A percentile compares a stretch with the other conserved stretches of the same genome.
phyloP scores from a whole-genome alignment of 139 green algal genomes.

The Mychonastes homosphaera region DNA sequence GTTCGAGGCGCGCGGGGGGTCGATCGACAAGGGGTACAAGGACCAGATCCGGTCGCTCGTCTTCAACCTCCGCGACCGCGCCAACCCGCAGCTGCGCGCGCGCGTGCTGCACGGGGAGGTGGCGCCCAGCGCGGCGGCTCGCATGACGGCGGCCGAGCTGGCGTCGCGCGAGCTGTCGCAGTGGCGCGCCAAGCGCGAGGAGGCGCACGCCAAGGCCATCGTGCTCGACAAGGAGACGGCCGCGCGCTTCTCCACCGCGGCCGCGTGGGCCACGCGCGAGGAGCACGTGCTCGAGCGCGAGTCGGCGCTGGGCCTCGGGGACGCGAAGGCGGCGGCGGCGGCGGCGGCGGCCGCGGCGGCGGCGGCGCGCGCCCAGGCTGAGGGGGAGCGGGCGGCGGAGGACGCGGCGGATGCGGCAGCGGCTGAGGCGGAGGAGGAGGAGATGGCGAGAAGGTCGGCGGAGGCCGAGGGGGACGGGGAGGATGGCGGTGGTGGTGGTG shows the following conservation, averaged over 20 bases:
- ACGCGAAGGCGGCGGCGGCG: background rate
- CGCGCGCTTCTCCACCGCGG: constrained; percentile 39
- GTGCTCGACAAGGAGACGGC: constrained; percentile 64
- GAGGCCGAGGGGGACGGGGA: background rate
- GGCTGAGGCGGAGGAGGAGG: no score
- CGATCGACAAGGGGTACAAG: constrained; percentile 70
- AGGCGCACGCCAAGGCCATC: constrained; percentile 54
- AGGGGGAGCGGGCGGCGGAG: background rate
- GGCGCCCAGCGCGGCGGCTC: constrained; percentile 29
- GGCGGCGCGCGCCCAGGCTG: constrained; percentile 1
- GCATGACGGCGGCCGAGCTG: constrained; percentile 42
- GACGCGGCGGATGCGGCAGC: background rate
- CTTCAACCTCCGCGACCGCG: constrained; percentile 79
- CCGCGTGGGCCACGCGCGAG: constrained; percentile 21
- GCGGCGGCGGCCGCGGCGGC: background rate
- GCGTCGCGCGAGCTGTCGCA: constrained; percentile 49
- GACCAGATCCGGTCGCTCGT: constrained; percentile 59
- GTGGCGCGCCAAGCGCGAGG: constrained; percentile 55
- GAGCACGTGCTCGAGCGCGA: constrained; percentile 1
- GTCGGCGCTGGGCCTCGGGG: background rate
- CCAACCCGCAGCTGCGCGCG: constrained; percentile 55
- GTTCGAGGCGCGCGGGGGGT: constrained; percentile 33
- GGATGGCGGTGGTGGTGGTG: no score
- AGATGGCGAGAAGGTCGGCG: background rate
- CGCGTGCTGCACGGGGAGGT: constrained; percentile 49